A percentile compares a stretch with the other conserved stretches of the same genome.
Evolutionary conservation across 2,329 filamentous ascomycete species (phyloP).

Genomic region (Colletotrichum abscissum): DNA sequence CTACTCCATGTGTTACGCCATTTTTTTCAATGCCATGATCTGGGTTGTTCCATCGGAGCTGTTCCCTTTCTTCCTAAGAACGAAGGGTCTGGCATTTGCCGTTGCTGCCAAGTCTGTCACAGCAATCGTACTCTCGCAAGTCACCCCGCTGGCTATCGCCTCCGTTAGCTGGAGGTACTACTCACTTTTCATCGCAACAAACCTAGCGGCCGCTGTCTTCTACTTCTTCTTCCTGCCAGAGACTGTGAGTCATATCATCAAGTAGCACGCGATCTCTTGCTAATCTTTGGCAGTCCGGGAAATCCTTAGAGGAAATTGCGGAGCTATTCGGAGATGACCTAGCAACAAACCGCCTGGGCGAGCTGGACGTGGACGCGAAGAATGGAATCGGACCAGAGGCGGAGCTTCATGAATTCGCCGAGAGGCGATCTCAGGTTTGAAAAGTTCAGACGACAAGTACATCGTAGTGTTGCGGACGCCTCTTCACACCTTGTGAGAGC

Average conservation of each 20-base stretch:
- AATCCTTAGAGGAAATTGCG: constrained; percentile 41
- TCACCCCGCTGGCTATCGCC: constrained; percentile 48
- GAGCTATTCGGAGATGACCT: constrained; percentile 41
- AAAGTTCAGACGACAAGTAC: neutral
- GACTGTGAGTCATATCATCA: constrained; percentile 22
- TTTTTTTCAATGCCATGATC: constrained; percentile 51
- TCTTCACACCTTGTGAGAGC: neutral
- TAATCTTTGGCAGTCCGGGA: constrained; percentile 25
- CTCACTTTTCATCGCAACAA: constrained; percentile 48
- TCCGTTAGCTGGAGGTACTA: constrained; percentile 51
- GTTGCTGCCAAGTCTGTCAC: constrained; percentile 44
- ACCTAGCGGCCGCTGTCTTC: constrained; percentile 43
- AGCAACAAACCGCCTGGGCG: constrained; percentile 14
- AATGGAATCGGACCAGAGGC: constrained; percentile 12
- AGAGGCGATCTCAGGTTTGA: neutral
- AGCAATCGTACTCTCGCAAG: constrained; percentile 44
- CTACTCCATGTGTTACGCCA: constrained; percentile 47
- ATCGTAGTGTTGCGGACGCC: neutral
- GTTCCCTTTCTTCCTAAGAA: constrained; percentile 42
- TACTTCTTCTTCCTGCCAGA: constrained; percentile 45
- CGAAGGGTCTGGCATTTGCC: constrained; percentile 45
- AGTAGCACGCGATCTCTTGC: neutral
- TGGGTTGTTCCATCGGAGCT: constrained; percentile 48
- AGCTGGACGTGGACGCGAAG: constrained; percentile 25
- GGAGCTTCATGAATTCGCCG: constrained; percentile 14